Evolutionary conservation across 129 eudicot genomes (phyloP), one percentile per base, ranked within the genome.

Genomic region (Calendula officinalis): DNA sequence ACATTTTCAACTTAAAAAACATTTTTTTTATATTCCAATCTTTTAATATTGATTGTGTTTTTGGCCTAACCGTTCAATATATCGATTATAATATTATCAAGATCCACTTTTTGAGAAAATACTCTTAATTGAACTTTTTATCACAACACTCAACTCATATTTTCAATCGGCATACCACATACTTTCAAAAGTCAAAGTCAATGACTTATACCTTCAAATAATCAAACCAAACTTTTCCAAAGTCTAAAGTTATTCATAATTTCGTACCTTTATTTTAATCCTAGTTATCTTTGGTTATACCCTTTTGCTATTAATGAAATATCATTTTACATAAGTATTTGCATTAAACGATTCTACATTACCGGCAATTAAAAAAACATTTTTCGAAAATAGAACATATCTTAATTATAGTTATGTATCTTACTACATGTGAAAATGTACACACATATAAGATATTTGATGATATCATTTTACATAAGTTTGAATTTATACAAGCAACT

Each of bases 31-130:
- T 5, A 14, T 14, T 48, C 10, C 53, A 47, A 47, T 47, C n/a
- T 46, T 46, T 3, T 41, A n/a, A 27, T 27, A 12, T 49, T 32
- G 42, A 44, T 48, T 54, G 64, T 41, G 54, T 43, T n/a, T 41
- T 60, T 49, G 61, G 60, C 53, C 62, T 70, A 61, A 62, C 76
- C 66, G 10, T 48, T 49, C n/a, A 60, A 60, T 60, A 60, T 50
- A 14, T 8, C 17, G 42, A 71, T 62, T 71, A 71, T 50, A 61
- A 71, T 27, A 62, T 71, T 51, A 42, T 32, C 61, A 40, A 62
- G 76, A 71, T 71, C 76, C 76, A 54, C 76, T 71, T 62, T 51
- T 71, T 71, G 69, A 71, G 76, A 68, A 71, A 71, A 62, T 71
- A 62, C 48, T 71, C 62, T 10, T 40, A 54, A 8, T 62, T 39